Evolutionary conservation across 139 green algal genomes (phyloP).

Genomic region (Bryopsis sp.): DNA sequence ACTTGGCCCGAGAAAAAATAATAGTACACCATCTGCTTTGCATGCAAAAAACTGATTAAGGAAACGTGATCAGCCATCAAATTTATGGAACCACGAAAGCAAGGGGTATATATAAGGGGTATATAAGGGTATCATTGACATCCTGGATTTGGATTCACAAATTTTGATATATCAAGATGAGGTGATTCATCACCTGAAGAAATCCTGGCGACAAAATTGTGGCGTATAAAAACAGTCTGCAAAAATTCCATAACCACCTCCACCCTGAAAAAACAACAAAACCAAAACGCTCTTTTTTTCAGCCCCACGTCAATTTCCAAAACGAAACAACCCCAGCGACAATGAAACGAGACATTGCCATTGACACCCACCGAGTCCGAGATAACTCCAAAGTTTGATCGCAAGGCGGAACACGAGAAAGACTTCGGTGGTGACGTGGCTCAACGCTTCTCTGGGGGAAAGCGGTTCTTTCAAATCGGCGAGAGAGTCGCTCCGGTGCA

Average conservation of each 20-base stretch:
- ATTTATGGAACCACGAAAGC: background rate
- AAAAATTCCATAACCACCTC: constrained; percentile 36
- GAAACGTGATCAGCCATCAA: background rate
- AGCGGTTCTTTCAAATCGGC: constrained; percentile 21
- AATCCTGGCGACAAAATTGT: constrained; percentile 47
- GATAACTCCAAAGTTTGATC: constrained; percentile 31
- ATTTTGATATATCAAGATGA: background rate
- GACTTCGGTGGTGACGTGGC: constrained; percentile 20
- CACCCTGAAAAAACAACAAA: constrained; percentile 25
- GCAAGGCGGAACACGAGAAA: constrained; percentile 25
- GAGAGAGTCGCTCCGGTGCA: constrained; percentile 18
- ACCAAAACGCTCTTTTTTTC: background rate
- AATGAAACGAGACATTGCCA: background rate
- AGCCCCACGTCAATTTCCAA: background rate
- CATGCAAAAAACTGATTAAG: background rate
- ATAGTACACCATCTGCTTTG: constrained; percentile 55
- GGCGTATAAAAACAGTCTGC: constrained; percentile 39
- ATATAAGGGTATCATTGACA: background rate
- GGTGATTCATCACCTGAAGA: constrained; percentile 30
- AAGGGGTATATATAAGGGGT: background rate
- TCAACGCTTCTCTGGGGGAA: constrained; percentile 3
- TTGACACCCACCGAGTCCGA: constrained; percentile 33
- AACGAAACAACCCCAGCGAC: background rate
- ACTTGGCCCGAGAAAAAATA: constrained; percentile 69
- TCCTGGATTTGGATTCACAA: too few relatives aligned